Base-by-base conservation (phyloP, 202 grass and related monocot genomes). In the Zoysia matrella region DNA sequence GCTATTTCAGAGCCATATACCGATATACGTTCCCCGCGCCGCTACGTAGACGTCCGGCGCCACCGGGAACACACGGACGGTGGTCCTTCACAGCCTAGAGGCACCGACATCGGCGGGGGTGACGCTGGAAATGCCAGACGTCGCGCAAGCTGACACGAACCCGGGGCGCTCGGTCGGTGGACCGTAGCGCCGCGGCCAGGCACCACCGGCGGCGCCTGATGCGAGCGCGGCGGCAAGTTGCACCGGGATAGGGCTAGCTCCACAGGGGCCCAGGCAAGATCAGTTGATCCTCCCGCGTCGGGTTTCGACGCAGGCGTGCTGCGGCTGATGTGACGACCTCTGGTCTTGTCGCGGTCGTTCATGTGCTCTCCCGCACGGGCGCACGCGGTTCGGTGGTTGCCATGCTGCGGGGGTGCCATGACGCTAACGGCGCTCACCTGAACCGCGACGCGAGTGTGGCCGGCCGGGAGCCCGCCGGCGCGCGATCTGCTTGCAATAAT, bases 261-360 rank as follows among this genome's bases (percentile, higher is more conserved):
- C 52, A 6, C 39, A 1, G 45, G 36, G 53, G 1, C 10, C 22
- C 60, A 8, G 47, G 60, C 18, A 11, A 30, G 47, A 43, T 52
- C 60, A 42, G 75, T 30, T 30, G 22, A 30, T 30, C 22, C 22
- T 30, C 22, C 22, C 22, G 60, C 53, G 10, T 53, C 45, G 62
- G 73, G 69, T 46, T 14, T 36, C 67, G 65, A 55, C 40, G 77
- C 55, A 15, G 72, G 1, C 5, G 47, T 70, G 74, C 41, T 0
- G 22, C 22, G 22, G 48, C 18, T 47, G 78, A 90, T 10, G 79
- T 67, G 83, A 90, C 67, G 51, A 60, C 83, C 51, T 65, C 83
- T 82, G 48, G 88, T 82, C 74, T 79, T 39, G 68, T 69, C 83
- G 78, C 67, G 61, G 83, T 73, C 78, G 52, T 89, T 86, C 83